A percentile compares a stretch with the other conserved stretches of the same genome.
phyloP scores from a whole-genome alignment of 352 stramenopile species.

The Pythium dissimile region DNA sequence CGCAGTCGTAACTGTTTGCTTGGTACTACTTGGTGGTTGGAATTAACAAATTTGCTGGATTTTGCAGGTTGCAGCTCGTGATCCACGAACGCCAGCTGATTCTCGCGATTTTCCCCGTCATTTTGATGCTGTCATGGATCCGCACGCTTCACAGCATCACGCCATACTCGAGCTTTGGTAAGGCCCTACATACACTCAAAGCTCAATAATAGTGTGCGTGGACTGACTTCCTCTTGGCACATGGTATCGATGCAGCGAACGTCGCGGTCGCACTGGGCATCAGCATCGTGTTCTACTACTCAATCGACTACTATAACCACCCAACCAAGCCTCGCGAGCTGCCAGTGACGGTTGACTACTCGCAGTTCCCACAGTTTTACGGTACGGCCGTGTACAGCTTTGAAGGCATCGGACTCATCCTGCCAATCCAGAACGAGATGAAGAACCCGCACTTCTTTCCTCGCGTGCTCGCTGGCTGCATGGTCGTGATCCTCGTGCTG shows the following conservation, averaged over 20 bases:
- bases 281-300: slow-evolving; percentile 83
- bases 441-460: slow-evolving; percentile 48
- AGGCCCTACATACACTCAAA: neutral
- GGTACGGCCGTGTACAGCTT: slow-evolving; percentile 82
- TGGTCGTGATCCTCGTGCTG: slow-evolving; percentile 68
- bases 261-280: slow-evolving; percentile 60
- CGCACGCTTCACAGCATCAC: slow-evolving; percentile 71
- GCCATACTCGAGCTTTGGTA: slow-evolving; percentile 69
- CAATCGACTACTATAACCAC: slow-evolving; percentile 50
- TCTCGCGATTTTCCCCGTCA: slow-evolving; percentile 64
- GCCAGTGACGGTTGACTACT: slow-evolving; percentile 28
- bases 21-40: neutral
- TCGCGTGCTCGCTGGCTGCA: slow-evolving; percentile 47
- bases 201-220: neutral
- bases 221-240: neutral
- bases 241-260: slow-evolving; percentile 39
- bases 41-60: neutral
- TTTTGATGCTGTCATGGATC: slow-evolving; percentile 75
- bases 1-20: neutral
- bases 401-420: slow-evolving; percentile 71
- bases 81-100: slow-evolving; percentile 77
- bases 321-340: slow-evolving; percentile 23
- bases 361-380: slow-evolving; percentile 64
- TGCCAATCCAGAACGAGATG: slow-evolving; percentile 83
- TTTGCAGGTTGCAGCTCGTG: slow-evolving; percentile 40